Conservation (phyloP, 1,284 basidiomycete genomes). For the Ustilago xerochloae region DNA sequence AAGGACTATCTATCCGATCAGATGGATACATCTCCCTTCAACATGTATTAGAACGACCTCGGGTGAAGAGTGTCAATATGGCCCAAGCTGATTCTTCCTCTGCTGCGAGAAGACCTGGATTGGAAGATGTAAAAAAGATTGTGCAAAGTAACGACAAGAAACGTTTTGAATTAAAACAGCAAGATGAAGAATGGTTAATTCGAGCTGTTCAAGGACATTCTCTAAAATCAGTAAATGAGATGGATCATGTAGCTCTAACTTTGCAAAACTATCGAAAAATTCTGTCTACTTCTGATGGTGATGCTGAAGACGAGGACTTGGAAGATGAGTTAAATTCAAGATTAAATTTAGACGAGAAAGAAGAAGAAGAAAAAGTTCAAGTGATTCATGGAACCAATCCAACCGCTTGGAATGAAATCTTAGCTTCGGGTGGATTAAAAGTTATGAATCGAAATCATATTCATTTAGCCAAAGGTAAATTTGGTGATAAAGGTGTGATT, state of each 20-base stretch:
- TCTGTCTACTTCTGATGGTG: constrained; percentile 17
- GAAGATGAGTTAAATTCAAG: constrained; percentile 7
- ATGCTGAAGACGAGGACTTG: constrained; percentile 3
- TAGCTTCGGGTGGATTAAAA: constrained; percentile 76
- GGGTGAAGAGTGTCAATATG: constrained; percentile 58
- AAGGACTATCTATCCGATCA: constrained; percentile 77
- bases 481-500: constrained; percentile 75
- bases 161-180: constrained; percentile 63
- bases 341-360: background rate
- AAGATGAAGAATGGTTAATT: constrained; percentile 70
- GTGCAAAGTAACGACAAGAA: constrained; percentile 62
- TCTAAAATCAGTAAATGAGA: constrained; percentile 73
- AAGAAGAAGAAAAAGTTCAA: constrained; percentile 1
- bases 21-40: constrained; percentile 83
- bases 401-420: constrained; percentile 70
- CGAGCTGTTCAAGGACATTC: constrained; percentile 96
- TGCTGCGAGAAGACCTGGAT: constrained; percentile 7
- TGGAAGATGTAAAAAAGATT: constrained; percentile 49
- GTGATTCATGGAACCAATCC: constrained; percentile 62
- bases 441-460: constrained; percentile 88
- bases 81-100: constrained; percentile 12
- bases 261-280: constrained; percentile 18
- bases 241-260: constrained; percentile 43
- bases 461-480: constrained; percentile 79
- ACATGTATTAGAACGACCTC: constrained; percentile 69